Evolutionary conservation across 2,329 filamentous ascomycete genomes (phyloP).

Genomic region (Remersonia thermophila): DNA sequence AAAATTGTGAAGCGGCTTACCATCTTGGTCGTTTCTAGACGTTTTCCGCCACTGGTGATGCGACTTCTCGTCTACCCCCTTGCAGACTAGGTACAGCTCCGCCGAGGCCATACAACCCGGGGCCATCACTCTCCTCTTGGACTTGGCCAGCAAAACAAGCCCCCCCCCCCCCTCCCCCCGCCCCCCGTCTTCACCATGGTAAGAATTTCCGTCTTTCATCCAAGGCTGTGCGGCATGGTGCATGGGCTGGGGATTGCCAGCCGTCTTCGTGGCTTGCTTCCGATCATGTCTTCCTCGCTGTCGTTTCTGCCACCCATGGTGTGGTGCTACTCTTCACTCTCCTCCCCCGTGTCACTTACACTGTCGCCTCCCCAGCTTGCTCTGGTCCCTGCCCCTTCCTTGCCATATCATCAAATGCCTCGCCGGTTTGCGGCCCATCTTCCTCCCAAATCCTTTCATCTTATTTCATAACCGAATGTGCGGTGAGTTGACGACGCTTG

Average conservation of each 20-base stretch:
- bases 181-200: constrained; percentile 32
- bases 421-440: constrained; percentile 16
- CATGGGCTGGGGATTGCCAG: constrained; percentile 34
- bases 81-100: constrained; percentile 14
- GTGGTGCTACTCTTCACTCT: constrained; percentile 3
- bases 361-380: constrained; percentile 13
- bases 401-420: constrained; percentile 10
- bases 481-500: constrained; percentile 30
- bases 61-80: constrained; percentile 8
- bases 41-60: constrained; percentile 6
- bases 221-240: constrained; percentile 29
- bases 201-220: constrained; percentile 27
- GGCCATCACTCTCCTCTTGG: constrained; percentile 8
- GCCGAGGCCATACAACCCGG: constrained; percentile 10
- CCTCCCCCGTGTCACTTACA: constrained; percentile 14
- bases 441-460: constrained; percentile 16
- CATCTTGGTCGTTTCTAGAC: constrained; percentile 11
- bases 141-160: constrained; percentile 25
- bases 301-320: constrained; percentile 4
- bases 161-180: constrained; percentile 1
- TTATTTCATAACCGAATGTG: constrained; percentile 20
- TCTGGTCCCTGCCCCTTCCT: constrained; percentile 12
- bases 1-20: constrained; percentile 9
- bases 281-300: constrained; percentile 2
- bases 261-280: constrained; percentile 9